Evolutionary conservation across 2,329 filamentous ascomycete genomes (phyloP), one percentile per base, ranked within the genome.

Genomic region (Berkeleyomyces basicola): DNA sequence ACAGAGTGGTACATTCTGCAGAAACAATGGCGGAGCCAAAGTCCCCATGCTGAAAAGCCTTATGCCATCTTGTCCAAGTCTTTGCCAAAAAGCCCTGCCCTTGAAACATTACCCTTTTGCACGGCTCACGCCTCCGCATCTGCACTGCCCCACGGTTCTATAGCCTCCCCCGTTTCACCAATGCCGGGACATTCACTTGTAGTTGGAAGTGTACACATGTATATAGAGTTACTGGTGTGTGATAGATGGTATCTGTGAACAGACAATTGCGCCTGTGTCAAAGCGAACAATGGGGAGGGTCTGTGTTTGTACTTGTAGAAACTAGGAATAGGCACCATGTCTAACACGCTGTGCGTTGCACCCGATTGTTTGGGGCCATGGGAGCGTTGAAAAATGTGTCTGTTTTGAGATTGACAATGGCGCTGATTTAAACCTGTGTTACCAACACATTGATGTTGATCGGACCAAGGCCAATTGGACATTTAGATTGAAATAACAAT

Each of bases 121-220:
- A 31, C 39, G 51, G 14, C 51, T 55, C 39, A 16, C 33, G 33
- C 51, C 51, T 39, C 10, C 3, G n/a, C 33, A 39, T 36, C 49
- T 47, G 58, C 58, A 59, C 58, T 46, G 58, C 58, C 58, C 14
- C 44, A 23, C n/a, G n/a, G 58, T 59, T 59, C 58, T 59, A 47
- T 59, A 59, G 51, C 7, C 31, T 46, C 16, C 44, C 23, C 40
- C 36, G 42, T 46, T 44, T 16, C 58, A 59, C 33, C 58, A 59
- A 59, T 59, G 42, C 58, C 58, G 58, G 58, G 58, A 40, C 42
- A 42, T 59, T 40, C 58, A 40, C 23, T 37, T 3, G 53, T 36
- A 23, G 36, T 59, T 59, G 40, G 16, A 14, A 23, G n/a, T 53
- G 49, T 23, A 23, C 23, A 23, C 23, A 23, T 23, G 23, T 23